A percentile compares a stretch with the other conserved stretches of the same genome.
Conservation (phyloP, 2,329 filamentous ascomycete species). For the Fragosphaeria purpurea region DNA sequence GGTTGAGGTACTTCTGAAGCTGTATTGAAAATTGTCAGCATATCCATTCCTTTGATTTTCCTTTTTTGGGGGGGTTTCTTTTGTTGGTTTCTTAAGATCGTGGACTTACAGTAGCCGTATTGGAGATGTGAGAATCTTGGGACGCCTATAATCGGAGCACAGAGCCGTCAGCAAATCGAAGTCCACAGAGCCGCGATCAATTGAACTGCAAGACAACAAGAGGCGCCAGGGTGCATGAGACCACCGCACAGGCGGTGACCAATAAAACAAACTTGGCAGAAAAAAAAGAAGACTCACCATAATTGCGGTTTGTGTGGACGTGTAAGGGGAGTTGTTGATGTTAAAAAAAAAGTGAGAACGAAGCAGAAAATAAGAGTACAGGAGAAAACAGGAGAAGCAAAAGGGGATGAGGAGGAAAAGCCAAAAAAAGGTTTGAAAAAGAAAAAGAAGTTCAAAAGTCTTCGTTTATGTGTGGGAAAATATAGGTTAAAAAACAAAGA, state of each 20-base stretch:
- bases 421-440: not conserved
- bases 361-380: not conserved
- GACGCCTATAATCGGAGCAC: not conserved
- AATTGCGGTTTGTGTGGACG: conserved; percentile 7
- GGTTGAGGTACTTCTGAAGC: conserved; percentile 85
- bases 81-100: not conserved
- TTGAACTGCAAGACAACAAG: too few species aligned
- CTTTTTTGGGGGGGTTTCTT: not conserved
- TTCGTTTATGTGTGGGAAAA: conserved; percentile 8
- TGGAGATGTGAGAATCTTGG: conserved; percentile 1
- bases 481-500: conserved; percentile 2
- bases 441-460: conserved; percentile 3
- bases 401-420: not conserved
- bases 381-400: not conserved
- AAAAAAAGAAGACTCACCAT: conserved; percentile 10
- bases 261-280: not conserved
- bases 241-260: not conserved
- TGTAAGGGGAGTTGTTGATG: not conserved
- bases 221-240: not conserved
- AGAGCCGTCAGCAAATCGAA: not conserved
- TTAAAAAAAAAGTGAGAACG: not conserved
- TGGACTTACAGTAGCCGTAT: conserved; percentile 9
- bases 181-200: not conserved
- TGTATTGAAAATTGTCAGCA: conserved; percentile 26
- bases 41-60: not conserved